Base-by-base conservation (phyloP, 2,329 filamentous ascomycete species). In the Penicillium sp. region DNA sequence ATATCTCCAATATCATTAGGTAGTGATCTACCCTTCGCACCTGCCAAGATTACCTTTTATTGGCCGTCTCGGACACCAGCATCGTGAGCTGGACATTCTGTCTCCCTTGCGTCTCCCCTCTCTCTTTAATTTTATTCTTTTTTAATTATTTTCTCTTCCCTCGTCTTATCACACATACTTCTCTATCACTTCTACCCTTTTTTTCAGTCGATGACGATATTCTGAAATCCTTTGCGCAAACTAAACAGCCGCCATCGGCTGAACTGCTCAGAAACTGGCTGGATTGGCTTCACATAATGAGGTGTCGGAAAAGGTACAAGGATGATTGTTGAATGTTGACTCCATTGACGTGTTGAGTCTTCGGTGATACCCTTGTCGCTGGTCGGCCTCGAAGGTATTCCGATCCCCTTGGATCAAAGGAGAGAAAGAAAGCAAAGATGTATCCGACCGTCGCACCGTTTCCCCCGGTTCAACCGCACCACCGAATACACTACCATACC, bases 401-500 rank as follows among this genome's bases (percentile, higher is more conserved):
- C 51, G 53, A 58, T 60, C 50, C 54, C 55, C 51, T 40, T 55
- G 34, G 27, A 48, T 41, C 39, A 40, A 56, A 56, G 44, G 53
- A 60, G 33, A 53, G 57, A 50, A 29, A 56, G 41, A 34, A 27
- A 45, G 29, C 50, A 68, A 79, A 72, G 50, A 81, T 81, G 79
- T 76, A 79, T 72, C 78, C 79, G 63, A 78, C 79, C 62, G 72
- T 80, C 66, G 76, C 76, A 60, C 70, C 75, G 49, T 76, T 75
- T 45, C 73, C 75, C 59, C 71, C 73, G 68, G 72, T 76, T 52
- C 74, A 77, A 61, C 74, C 75, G 46, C 75, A 76, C 61, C 71
- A 75, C 45, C 74, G 73, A 59, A 60, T 73, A 31, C 68, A 69
- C 52, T 67, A 71, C 58, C 65, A 66, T 40, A 58, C 66, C 59